Evolutionary conservation across 331 rosid species (phyloP), one percentile per base, ranked within the genome.

Genomic region (Spiraea crenata): DNA sequence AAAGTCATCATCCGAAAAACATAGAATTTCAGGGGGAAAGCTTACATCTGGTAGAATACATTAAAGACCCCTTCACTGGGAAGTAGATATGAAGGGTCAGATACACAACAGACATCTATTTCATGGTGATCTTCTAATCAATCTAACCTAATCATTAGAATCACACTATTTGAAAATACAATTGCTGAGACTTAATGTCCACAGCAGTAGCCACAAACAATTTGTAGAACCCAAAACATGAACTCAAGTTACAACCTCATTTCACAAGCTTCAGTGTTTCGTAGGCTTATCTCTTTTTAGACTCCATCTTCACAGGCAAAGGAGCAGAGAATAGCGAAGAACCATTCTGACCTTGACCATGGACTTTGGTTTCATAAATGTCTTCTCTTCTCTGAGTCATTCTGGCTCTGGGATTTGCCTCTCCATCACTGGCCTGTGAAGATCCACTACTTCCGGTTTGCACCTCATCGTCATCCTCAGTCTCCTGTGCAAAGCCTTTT

Each of bases 241-340:
- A 42, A 37, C 57, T 19, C 42, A 3, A 48, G 20, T 40, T 5
- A 44, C 52, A 14, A 39, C 46, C 35, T 85, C 79, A 86, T 31
- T 77, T 63, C 67, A 77, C 61, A 70, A 86, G 76, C 77, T 82
- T 82, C 77, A 82, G 68, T 85, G 76, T 79, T 82, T 82, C 77
- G 80, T 78, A 47, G 82, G 82, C 73, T 80, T 83, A 72, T 83
- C 83, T 75, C 82, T 74, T 72, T 74, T 85, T 86, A 45, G 84
- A 76, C 79, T 89, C 99, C 99, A 95, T 95, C 77, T 83, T 87
- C 63, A 88, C 66, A 14, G 96, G 97, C 80, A 87, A 65, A 20
- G 99, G 98, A 55, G 98, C 83, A 6, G 96, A 81, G 77, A 87
- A 89, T 56, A 85, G 41, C 74, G 77, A 47, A 70, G 56, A 79